Evolutionary conservation across 257 asterid genomes (phyloP), one percentile per base, ranked within the genome.

Genomic region (Hygrophila difformis): DNA sequence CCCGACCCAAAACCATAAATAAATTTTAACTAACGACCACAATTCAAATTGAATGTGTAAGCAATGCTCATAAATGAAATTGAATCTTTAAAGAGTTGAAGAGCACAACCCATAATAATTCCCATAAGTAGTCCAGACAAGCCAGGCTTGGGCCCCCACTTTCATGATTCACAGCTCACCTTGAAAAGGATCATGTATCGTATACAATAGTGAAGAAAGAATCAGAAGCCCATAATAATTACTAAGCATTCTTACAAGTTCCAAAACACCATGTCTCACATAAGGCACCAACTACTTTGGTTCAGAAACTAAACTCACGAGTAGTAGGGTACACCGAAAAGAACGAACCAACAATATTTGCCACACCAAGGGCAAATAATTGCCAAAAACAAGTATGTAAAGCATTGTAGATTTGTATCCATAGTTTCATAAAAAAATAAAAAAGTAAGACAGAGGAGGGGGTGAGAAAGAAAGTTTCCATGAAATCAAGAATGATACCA

Each of bases 141-240:
- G 59, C 96, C 97, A 28, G 97, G 81, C 73, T 81, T 89, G 53
- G 95, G n/a, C n/a, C 97, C 69, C 97, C 97, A 63, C 97, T 82
- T 69, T 84, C 97, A 69, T 89, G 82, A 74, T 89, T 89, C 39
- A 89, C 97, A 8, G 97, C 97, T 51, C 96, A 84, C 71, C 97
- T 89, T 38, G 97, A 89, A 70, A 89, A 89, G 39, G 97, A 84
- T 48, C 97, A 95, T 89, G 72, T 59, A 41, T 7, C 52, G 62
- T 20, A 55, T 16, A 60, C 54, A 36, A 56, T 49, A 12, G 35
- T 36, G 18, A 20, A 57, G 54, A 54, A 15, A 21, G 41, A n/a
- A 39, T 75, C 65, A 75, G 78, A 53, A 56, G 57, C 47, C 33
- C 37, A 39, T 19, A 17, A 33, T 26, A 2, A 33, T 33, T 33